A percentile compares a stretch with the other conserved stretches of the same genome.
These are phyloP conservation scores for Mycena latifolia DNA, from an alignment of 768 basidiomycete genomes.

Conservation along the genomic window DNA sequence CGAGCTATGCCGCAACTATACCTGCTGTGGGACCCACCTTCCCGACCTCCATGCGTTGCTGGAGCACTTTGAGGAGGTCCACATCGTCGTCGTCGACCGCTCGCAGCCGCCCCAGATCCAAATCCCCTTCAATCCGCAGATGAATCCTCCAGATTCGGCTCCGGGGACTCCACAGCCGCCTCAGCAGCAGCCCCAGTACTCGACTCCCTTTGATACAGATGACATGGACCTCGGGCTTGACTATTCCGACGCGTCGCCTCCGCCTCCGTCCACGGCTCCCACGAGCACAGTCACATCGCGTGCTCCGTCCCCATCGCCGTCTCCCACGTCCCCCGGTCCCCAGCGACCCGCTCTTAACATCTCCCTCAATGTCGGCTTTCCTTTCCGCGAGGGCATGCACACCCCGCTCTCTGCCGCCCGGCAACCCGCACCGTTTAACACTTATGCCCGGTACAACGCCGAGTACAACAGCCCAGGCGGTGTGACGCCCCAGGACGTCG, in stretches of 20 bases:
- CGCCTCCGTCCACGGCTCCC: slow-evolving; percentile 38
- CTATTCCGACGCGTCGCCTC: slow-evolving; percentile 57
- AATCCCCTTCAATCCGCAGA: slow-evolving; percentile 60
- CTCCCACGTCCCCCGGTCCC: slow-evolving; percentile 28
- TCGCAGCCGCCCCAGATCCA: slow-evolving; percentile 54
- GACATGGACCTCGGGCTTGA: slow-evolving; percentile 89
- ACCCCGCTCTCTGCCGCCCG: slow-evolving; percentile 19
- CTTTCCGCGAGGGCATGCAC: slow-evolving; percentile 23
- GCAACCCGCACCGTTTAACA: slow-evolving; percentile 24
- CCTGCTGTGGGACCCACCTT: slow-evolving; percentile 85
- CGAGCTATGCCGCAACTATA: slow-evolving; percentile 85
- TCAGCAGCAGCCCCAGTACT: slow-evolving; percentile 47
- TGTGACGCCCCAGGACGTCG: slow-evolving; percentile 20
- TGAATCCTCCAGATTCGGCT: slow-evolving; percentile 43
- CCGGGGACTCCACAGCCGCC: slow-evolving; percentile 40
- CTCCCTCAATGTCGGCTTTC: slow-evolving; percentile 31
- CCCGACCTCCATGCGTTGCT: slow-evolving; percentile 85
- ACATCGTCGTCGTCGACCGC: slow-evolving; percentile 79
- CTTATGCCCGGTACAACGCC: slow-evolving; percentile 32
- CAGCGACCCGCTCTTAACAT: slow-evolving; percentile 37
- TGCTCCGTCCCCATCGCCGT: slow-evolving; percentile 31
- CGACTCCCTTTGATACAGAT: slow-evolving; percentile 74
- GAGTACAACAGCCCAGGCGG: slow-evolving; percentile 26
- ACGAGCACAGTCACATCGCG: slow-evolving; percentile 35
- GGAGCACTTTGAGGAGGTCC: slow-evolving; percentile 93